phyloP scores from a whole-genome alignment of 2,329 filamentous ascomycete genomes.

The Xylaria sp. region DNA sequence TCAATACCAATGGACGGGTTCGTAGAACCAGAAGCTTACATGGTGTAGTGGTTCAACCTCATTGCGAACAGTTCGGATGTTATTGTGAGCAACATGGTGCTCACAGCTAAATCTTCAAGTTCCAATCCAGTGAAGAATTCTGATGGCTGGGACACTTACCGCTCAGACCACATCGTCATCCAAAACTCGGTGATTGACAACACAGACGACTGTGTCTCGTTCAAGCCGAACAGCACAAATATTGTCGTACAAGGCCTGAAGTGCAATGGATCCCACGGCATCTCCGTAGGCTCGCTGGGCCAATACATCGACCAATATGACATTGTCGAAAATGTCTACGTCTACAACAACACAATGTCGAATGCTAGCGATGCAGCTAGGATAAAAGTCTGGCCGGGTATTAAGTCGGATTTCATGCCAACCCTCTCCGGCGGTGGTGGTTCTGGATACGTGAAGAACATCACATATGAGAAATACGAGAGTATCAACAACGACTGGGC shows the following conservation, averaged over 20 bases:
- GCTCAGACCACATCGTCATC: constrained; percentile 70
- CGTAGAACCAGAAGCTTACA: constrained; percentile 11
- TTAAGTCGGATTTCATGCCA: constrained; percentile 63
- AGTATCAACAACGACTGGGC: constrained; percentile 73
- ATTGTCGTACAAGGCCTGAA: constrained; percentile 73
- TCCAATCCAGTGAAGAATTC: constrained; percentile 69
- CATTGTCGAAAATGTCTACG: constrained; percentile 75
- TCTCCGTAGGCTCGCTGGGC: constrained; percentile 76
- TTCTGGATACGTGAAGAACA: constrained; percentile 69
- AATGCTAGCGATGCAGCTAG: constrained; percentile 73
- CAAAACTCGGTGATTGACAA: constrained; percentile 74
- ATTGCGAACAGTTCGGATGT: constrained; percentile 74
- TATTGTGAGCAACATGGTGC: constrained; percentile 70
- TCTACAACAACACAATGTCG: constrained; percentile 69
- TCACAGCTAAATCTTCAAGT: constrained; percentile 61
- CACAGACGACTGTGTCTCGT: constrained; percentile 77
- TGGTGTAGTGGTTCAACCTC: constrained; percentile 69
- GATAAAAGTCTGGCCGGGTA: constrained; percentile 79
- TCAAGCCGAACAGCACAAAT: constrained; percentile 79
- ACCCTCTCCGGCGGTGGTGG: constrained; percentile 74
- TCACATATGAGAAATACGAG: constrained; percentile 72
- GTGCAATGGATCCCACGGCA: constrained; percentile 78
- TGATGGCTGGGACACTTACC: constrained; percentile 73
- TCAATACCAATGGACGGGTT: not conserved
- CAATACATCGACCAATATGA: constrained; percentile 73